Base-by-base conservation (phyloP, 768 basidiomycete genomes). In the Boletus barrowsii region DNA sequence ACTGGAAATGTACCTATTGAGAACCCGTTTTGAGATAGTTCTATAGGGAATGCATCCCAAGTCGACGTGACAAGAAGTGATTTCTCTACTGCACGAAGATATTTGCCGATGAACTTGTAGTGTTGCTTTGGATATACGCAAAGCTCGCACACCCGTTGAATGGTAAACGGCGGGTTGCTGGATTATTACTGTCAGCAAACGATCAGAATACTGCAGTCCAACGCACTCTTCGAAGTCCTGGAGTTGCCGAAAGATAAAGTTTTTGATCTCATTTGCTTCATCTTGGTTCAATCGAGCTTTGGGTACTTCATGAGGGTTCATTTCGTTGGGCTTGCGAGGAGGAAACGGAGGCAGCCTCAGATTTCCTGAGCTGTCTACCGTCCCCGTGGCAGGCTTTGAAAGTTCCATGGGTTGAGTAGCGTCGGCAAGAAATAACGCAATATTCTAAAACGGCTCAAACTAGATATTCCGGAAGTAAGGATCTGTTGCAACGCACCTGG, bases 111-210 rank as follows among this genome's bases (percentile, higher is more conserved):
- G 29, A 82, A 79, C 42, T 76, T 83, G 78, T 95, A 94, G 60
- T 91, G 81, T 43, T 79, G 75, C 58, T 76, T 77, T 5, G 92
- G 91, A 40, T 79, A 70, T 13, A 88, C 60, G 59, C 86, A 84
- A 24, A 96, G 83, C 65, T 95, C 93, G 66, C 89, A 90, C 13
- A 94, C 74, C 42, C 93, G 84, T 70, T 96, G 93, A 51, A 95
- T 88, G 10, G 93, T 94, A 68, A 95, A 96, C 3, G 93, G 93
- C 0, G 88, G 79, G 47, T 79, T 79, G 17, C 83, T 74, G 50
- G 42, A 47, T 49, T 35, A 45, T 6, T 20, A 29, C 47, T 10
- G 24, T 63, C 50, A 61, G 30, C 48, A 53, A 44, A 47, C 22
- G 24, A 29, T 40, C 41, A 51, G 39, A 44, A 5, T 20, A 46